A percentile compares a stretch with the other conserved stretches of the same genome.
Evolutionary conservation across 352 stramenopile species (phyloP).

Genomic region (Pythium scleroteichum): DNA sequence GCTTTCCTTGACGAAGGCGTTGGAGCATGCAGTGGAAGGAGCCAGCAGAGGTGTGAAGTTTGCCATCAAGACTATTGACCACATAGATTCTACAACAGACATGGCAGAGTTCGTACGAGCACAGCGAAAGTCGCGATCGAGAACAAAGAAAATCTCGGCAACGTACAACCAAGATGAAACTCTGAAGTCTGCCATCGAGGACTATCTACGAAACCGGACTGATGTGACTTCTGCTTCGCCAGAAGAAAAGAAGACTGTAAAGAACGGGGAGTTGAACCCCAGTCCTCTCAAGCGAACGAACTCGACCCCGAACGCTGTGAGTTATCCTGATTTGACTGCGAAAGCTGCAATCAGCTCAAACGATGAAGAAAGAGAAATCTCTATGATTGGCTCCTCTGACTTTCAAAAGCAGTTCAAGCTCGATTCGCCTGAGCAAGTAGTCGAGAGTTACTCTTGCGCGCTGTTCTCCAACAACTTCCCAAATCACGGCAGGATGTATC

Average conservation of each 20-base stretch:
- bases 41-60: constrained; percentile 37
- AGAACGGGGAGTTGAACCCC: constrained; percentile 2
- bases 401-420: constrained; percentile 87
- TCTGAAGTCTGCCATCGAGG: constrained; percentile 55
- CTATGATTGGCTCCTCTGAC: constrained; percentile 59
- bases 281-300: constrained; percentile 18
- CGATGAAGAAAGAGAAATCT: constrained; percentile 45
- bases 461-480: constrained; percentile 82
- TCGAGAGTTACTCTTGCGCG: constrained; percentile 84
- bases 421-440: constrained; percentile 69
- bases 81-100: constrained; percentile 56
- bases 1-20: constrained; percentile 63
- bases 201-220: constrained; percentile 38
- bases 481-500: constrained; percentile 76
- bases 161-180: constrained; percentile 47
- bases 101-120: constrained; percentile 63
- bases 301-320: not conserved
- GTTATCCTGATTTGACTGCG: constrained; percentile 2
- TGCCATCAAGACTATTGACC: constrained; percentile 44
- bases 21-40: constrained; percentile 61
- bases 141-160: constrained; percentile 49
- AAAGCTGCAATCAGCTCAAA: constrained; percentile 8
- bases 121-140: constrained; percentile 43
- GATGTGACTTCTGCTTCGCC: constrained; percentile 13
- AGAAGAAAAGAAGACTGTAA: constrained; percentile 8